Evolutionary conservation across 2,329 filamentous ascomycete species (phyloP).

Genomic region (Talaromyces amestolkiae): DNA sequence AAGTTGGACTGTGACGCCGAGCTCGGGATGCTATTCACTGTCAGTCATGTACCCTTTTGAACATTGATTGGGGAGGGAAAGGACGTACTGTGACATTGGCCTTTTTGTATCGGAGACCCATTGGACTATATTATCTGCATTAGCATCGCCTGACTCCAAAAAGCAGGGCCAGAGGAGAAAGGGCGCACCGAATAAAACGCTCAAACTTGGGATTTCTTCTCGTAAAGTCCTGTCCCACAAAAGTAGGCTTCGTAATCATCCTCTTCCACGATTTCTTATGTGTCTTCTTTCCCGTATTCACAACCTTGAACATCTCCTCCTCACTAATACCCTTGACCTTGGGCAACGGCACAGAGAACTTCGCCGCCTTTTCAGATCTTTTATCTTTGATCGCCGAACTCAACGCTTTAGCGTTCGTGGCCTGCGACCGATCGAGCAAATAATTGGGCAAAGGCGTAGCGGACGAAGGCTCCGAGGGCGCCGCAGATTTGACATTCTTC

Average conservation of each 20-base stretch:
- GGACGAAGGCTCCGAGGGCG: conserved; percentile 65
- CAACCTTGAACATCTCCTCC: conserved; percentile 96
- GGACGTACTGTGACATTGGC: conserved; percentile 57
- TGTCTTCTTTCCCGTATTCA: conserved; percentile 94
- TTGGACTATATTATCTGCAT: conserved; percentile 44
- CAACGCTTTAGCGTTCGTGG: conserved; percentile 70
- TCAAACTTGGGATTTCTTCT: conserved; percentile 76
- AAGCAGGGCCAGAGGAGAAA: background rate
- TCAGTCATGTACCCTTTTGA: background rate
- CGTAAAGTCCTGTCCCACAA: conserved; percentile 89
- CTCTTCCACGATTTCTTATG: conserved; percentile 71
- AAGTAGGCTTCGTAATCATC: conserved; percentile 76
- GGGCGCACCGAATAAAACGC: conserved; percentile 59
- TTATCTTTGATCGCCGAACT: conserved; percentile 93
- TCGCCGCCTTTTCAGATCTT: conserved; percentile 86
- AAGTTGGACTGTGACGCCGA: conserved; percentile 83
- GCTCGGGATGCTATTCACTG: conserved; percentile 60
- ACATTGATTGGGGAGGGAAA: no score
- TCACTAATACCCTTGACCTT: conserved; percentile 92
- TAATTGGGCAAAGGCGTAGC: conserved; percentile 79
- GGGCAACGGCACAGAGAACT: conserved; percentile 86
- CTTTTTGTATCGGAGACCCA: conserved; percentile 78
- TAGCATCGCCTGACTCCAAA: background rate
- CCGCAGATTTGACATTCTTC: conserved; percentile 84
- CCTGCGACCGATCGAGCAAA: conserved; percentile 77